Base-by-base conservation (phyloP, 1,284 basidiomycete species). In the Leccinum solheimii region DNA sequence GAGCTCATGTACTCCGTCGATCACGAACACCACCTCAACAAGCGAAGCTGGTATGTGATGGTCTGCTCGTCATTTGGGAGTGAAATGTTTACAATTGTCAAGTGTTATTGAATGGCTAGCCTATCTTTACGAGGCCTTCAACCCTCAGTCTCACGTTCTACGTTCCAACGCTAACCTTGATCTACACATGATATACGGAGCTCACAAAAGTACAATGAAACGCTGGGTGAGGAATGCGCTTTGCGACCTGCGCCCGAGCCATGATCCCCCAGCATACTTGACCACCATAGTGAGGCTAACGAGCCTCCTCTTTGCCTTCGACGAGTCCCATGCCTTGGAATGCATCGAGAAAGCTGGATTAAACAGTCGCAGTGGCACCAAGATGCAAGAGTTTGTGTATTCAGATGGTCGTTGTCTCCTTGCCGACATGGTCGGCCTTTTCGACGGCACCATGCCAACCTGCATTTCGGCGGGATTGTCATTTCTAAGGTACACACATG, bases 161-260 rank as follows among this genome's bases (percentile, higher is more conserved):
- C 81, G 82, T 19, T 73, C 76, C 1, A 60, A 66, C 0, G 69
- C 75, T 0, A 68, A 74, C 23, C 67, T 82, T 3, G 67, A 78
- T 51, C 40, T 72, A 0, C 59, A 64, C 1, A 52, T 63, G 9
- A 79, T 83, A 43, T 78, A 50, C 62, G 8, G 78, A 82, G 43
- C 79, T 30, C 62, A 64, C 3, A 72, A 69, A 45, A 73, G 74
- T 1, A 67, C 80, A 0, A 72, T 81, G 53, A 76, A 73, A 30
- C 66, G 74, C 45, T 84, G 82, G 82, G 66, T 77, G 27, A 66
- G 72, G 21, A 74, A 76, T 1, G 63, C 78, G 16, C 65, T 82
- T 56, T 75, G 76, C 57, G 54, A 3, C 13, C 55, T 72, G 40
- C 56, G 61, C 14, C 63, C 60, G 5, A n/a, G 34, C 36, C 43